Conservation (phyloP, 441 rosid genomes). For the Viola pubescens region DNA sequence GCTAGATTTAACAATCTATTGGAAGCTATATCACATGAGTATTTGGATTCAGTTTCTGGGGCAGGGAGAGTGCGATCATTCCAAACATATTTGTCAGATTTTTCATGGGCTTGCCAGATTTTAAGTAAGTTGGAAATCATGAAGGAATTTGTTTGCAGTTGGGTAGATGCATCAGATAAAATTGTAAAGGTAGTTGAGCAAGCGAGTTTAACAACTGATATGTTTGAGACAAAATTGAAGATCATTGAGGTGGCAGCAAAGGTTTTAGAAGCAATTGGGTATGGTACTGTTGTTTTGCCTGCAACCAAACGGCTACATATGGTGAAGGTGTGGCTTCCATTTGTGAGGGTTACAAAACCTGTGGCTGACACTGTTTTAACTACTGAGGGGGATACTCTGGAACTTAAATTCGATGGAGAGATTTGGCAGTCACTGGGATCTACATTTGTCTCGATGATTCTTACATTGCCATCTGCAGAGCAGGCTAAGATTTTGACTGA, state of each 20-base stretch:
- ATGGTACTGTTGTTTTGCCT: constrained; percentile 67
- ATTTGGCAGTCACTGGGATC: constrained; percentile 81
- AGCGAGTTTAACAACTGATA: constrained; percentile 28
- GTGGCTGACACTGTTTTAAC: constrained; percentile 36
- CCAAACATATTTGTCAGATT: constrained; percentile 46
- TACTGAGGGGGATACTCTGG: constrained; percentile 26
- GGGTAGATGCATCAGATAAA: constrained; percentile 78
- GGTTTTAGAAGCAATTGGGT: constrained; percentile 71
- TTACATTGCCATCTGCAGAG: constrained; percentile 68
- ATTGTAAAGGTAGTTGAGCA: constrained; percentile 37
- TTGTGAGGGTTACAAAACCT: constrained; percentile 62
- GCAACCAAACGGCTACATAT: constrained; percentile 55
- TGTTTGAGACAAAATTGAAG: constrained; percentile 42
- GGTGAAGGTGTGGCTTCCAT: constrained; percentile 86
- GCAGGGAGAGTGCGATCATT: constrained; percentile 31
- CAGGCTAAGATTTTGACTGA: constrained; percentile 77
- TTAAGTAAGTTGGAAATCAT: constrained; percentile 66
- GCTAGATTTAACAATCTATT: constrained; percentile 43
- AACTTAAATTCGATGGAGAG: constrained; percentile 54
- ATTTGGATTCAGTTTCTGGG: constrained; percentile 26
- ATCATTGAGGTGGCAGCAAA: constrained; percentile 62
- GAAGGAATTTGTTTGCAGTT: constrained; percentile 58
- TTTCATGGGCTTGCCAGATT: constrained; percentile 72
- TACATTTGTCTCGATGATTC: constrained; percentile 59
- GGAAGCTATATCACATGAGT: constrained; percentile 33